Conservation (phyloP, 257 asterid species). For the Solanum tarijense region DNA sequence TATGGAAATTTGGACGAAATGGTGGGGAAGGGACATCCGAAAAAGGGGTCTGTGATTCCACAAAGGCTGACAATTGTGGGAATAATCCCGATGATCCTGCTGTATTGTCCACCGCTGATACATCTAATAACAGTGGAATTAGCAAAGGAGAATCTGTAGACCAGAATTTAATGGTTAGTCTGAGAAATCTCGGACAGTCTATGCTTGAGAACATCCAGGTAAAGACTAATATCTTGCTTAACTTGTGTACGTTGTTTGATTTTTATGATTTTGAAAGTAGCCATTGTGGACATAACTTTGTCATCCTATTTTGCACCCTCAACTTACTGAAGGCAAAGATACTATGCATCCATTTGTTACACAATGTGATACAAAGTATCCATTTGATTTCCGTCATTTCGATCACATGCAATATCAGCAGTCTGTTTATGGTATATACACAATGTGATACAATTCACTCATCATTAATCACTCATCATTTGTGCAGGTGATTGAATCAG, state of each 20-base stretch:
- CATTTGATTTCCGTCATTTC: not conserved
- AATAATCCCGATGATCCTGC: not conserved
- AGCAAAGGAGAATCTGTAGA: conserved; percentile 29
- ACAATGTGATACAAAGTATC: too few species aligned
- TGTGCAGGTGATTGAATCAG: conserved; percentile 69
- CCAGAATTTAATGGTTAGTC: conserved; percentile 22
- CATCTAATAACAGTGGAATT: not conserved
- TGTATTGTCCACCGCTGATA: not conserved
- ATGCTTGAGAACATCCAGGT: conserved; percentile 47
- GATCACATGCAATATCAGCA: not conserved
- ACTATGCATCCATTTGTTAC: not conserved
- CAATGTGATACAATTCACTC: not conserved
- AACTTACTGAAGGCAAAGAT: not conserved
- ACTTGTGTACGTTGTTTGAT: not conserved
- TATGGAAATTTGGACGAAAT: conserved; percentile 34
- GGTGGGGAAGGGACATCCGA: conserved; percentile 22
- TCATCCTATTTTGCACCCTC: not conserved
- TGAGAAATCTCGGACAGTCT: conserved; percentile 32
- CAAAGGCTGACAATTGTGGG: conserved; percentile 2
- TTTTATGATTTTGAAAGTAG: not conserved
- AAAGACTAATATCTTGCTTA: not conserved
- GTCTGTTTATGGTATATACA: not conserved
- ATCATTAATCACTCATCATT: not conserved
- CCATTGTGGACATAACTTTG: not conserved
- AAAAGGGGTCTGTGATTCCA: conserved; percentile 14